Percentiles rank a stretch among this genome's conserved stretches.
Conservation (phyloP, 31 red algal genomes). For the Odonthalia washingtoniensis region DNA sequence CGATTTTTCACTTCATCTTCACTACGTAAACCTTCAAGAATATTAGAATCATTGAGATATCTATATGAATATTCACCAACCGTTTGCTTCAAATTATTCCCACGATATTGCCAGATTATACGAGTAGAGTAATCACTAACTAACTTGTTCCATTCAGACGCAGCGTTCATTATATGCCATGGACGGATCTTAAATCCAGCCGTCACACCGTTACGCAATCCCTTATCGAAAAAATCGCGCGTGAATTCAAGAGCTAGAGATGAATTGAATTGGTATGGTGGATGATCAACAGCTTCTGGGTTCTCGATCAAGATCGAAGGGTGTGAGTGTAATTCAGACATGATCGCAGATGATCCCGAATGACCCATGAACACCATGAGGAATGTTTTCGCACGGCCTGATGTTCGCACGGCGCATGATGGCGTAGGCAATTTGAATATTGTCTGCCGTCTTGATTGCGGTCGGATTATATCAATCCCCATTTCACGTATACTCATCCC, state of each 20-base stretch:
- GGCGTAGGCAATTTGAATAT: too few species aligned
- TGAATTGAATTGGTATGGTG: slow-evolving; percentile 28
- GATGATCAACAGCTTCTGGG: slow-evolving; percentile 62
- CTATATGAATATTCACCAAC: slow-evolving; percentile 63
- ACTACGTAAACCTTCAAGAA: slow-evolving; percentile 55
- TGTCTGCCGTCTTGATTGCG: too few species aligned
- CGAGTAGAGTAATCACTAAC: slow-evolving; percentile 43
- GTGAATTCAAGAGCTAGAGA: slow-evolving; percentile 41
- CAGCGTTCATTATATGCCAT: slow-evolving; percentile 27
- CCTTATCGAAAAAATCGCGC: slow-evolving; percentile 45
- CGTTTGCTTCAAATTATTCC: slow-evolving; percentile 69
- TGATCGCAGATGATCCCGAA: slow-evolving; percentile 67
- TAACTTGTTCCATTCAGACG: slow-evolving; percentile 24
- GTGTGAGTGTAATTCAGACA: slow-evolving; percentile 62
- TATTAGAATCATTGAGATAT: slow-evolving; percentile 49
- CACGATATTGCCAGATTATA: slow-evolving; percentile 62
- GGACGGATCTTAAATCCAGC: slow-evolving; percentile 75
- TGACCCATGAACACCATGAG: slow-evolving; percentile 75
- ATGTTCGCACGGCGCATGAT: slow-evolving; percentile 2
- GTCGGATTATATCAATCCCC: too few species aligned
- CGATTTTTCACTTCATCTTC: slow-evolving; percentile 28
- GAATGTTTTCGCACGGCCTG: slow-evolving; percentile 48
- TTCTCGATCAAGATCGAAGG: slow-evolving; percentile 36
- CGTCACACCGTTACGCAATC: slow-evolving; percentile 42
- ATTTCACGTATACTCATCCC: too few species aligned